Evolutionary conservation across 2,329 filamentous ascomycete genomes (phyloP), one percentile per base, ranked within the genome.

Genomic region (Calonectria pseudoturangicola): DNA sequence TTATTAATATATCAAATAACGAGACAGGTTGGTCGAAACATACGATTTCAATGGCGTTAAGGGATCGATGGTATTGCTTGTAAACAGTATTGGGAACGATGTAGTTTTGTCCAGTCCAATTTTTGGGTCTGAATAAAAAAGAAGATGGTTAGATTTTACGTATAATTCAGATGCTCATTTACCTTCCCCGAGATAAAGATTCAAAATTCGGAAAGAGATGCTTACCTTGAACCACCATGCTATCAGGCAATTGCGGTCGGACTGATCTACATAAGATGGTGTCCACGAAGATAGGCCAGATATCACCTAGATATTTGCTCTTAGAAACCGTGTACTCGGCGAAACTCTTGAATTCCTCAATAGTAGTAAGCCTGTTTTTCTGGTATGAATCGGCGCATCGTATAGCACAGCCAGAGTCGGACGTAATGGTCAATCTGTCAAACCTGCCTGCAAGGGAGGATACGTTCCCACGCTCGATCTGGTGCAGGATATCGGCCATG

Each of bases 51-150:
- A 72, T 13, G 84, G 83, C 8, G 84, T 83, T n/a, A 86, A 74
- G 15, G 83, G 82, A 68, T 86, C 84, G 43, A 81, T 74, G 4
- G 82, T 85, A 36, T 85, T 86, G 62, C 83, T 83, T 36, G 84
- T 51, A 71, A 86, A 85, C 8, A 86, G 76, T 39, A 86, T 79
- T 15, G 84, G 84, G 68, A 84, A 85, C 8, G 82, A 77, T 13
- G 81, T 84, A 13, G 70, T 56, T 64, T 45, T 76, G 21, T 80
- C 36, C 25, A 45, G n/a, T 47, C 66, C 66, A 63, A 13, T 66
- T 41, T 73, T 79, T 56, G 75, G 64, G 47, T 73, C 81, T 82
- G 67, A 54, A 71, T 67, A 36, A 25, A 66, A 56, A 73, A 47
- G 21, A 51, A 72, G 33, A 21, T 21, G n/a, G 58, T 69, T 63